A percentile compares a stretch with the other conserved stretches of the same genome.
Conservation (phyloP, 163 green algal genomes). For the Scenedesmus sp. region DNA sequence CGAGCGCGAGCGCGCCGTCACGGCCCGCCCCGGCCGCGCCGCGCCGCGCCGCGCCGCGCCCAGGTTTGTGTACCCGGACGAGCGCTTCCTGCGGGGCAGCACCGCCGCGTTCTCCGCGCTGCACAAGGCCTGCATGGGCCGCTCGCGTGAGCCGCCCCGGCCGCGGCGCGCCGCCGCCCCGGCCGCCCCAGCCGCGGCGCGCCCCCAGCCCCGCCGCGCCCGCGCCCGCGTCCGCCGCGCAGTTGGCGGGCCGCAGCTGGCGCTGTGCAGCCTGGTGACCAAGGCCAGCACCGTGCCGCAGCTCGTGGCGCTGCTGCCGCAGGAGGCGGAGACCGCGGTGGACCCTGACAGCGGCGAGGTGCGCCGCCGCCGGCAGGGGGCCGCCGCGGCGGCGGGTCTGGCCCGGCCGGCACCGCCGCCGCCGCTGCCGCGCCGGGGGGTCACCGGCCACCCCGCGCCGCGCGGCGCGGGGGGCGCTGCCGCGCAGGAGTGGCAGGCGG, state of each 20-base stretch:
- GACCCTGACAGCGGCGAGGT: not conserved
- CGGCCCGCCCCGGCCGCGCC: no score
- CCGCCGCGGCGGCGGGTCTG: no score
- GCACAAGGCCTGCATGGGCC: slow-evolving; percentile 23
- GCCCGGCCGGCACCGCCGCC: no score
- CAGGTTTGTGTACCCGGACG: slow-evolving; percentile 53
- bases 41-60: no score
- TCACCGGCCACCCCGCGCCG: not conserved
- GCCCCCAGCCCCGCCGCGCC: not conserved
- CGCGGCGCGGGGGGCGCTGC: not conserved
- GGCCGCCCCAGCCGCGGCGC: no score
- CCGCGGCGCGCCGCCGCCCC: no score
- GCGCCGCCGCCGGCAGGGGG: not conserved
- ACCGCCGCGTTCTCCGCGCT: slow-evolving; percentile 48
- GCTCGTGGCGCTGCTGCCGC: slow-evolving; percentile 39
- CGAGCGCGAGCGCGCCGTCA: no score
- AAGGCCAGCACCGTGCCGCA: not conserved
- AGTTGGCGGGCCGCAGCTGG: not conserved
- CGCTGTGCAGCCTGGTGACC: slow-evolving; percentile 19
- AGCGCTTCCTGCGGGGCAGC: slow-evolving; percentile 33
- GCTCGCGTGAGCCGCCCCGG: not conserved
- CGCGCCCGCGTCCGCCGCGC: no score
- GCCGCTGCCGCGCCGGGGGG: no score
- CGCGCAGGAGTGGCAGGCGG: slow-evolving; percentile 16
- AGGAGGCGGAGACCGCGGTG: slow-evolving; percentile 3